A percentile compares a stretch with the other conserved stretches of the same genome.
Conservation (phyloP, 129 eudicot species). For the Calendula officinalis region DNA sequence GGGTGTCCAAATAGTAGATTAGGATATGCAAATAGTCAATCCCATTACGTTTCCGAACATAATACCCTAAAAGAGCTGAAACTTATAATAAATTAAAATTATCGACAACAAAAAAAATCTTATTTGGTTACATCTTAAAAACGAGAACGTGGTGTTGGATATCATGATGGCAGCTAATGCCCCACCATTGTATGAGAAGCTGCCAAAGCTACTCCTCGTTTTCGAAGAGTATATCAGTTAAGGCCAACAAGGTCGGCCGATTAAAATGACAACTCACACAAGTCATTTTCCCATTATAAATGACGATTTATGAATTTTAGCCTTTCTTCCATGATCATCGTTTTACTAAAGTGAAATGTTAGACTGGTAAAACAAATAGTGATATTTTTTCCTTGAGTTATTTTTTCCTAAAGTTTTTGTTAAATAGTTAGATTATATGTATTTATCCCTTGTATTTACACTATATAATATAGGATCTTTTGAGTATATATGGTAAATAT, state of each 20-base stretch:
- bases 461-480: too few species aligned
- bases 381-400: too few species aligned
- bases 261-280: slow-evolving; percentile 25
- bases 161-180: slow-evolving; percentile 22
- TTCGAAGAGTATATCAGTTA: slow-evolving; percentile 12
- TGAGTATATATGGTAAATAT: too few species aligned
- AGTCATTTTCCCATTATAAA: slow-evolving; percentile 26
- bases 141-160: slow-evolving; percentile 17
- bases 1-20: too few species aligned
- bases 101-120: neutral
- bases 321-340: neutral
- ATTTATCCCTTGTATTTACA: too few species aligned
- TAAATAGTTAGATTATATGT: too few species aligned
- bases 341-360: too few species aligned
- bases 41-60: neutral
- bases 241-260: slow-evolving; percentile 34
- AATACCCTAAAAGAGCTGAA: neutral
- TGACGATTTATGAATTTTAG: neutral
- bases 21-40: too few species aligned
- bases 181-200: slow-evolving; percentile 27
- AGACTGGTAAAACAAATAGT: too few species aligned
- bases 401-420: too few species aligned
- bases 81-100: neutral
- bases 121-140: slow-evolving; percentile 12
- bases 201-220: slow-evolving; percentile 18